Base-by-base conservation (phyloP, 768 basidiomycete genomes). In the Podaxis sp. region DNA sequence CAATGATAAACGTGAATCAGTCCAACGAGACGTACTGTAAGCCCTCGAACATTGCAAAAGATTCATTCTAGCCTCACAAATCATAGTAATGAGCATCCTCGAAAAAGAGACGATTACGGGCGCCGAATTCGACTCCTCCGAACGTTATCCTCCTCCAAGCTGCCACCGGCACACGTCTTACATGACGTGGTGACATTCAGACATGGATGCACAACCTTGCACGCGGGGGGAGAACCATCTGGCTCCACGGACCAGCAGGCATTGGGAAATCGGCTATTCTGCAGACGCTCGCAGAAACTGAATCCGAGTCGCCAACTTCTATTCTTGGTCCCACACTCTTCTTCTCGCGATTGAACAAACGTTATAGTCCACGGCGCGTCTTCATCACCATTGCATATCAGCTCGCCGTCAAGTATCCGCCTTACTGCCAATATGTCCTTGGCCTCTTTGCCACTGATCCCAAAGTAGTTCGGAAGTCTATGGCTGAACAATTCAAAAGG, bases 311-410 rank as follows among this genome's bases (percentile, higher is more conserved):
- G 13, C 24, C 22, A 5, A 17, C n/a, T 13, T 27, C n/a, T 0
- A 13, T 29, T 4, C 63, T 22, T 29, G 55, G 58, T 7, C 66
- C 60, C 13, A 67, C 62, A 11, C 68, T 70, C 54, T 68, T 73
- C 64, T 72, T 70, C 53, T 70, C 64, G 7, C 27, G 65, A 19
- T 17, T 22, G 6, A 7, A 43, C 25, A 38, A 52, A 25, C 25
- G 65, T 17, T 49, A 59, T 22, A 19, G 55, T 19, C 59, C 25
- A 9, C 17, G 46, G 6, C 55, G 33, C 17, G 43, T 72, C 1
- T 64, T 73, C 37, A 49, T 66, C 3, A 70, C 69, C 29, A 8
- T 74, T 2, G 65, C 68, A 1, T 67, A 65, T 47, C 69, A 74
- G 25, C 64, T 73, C 1, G 66, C 27, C 27, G 25, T 27, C 7